Evolutionary conservation across 2,329 filamentous ascomycete genomes (phyloP).

Genomic region (Aspergillus sp.): DNA sequence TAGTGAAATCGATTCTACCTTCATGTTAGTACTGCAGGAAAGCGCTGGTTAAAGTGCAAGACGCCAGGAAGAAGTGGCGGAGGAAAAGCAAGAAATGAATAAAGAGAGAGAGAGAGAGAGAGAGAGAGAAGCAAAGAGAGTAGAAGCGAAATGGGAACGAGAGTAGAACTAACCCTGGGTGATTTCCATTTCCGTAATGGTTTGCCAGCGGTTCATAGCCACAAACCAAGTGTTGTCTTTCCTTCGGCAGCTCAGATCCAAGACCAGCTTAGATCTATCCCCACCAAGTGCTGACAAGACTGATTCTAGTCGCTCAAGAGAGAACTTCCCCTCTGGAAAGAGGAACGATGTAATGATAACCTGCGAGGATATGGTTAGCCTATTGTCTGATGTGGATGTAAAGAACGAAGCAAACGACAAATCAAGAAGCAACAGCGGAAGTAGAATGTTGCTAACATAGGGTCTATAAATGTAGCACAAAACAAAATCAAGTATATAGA

Average conservation of each 20-base stretch:
- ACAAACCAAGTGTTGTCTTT: constrained; percentile 82
- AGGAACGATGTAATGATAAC: constrained; percentile 96
- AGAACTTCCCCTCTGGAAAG: constrained; percentile 82
- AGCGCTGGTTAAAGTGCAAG: too few species aligned
- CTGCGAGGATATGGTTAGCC: constrained; percentile 34
- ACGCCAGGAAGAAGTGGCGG: neutral
- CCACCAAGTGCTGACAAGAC: constrained; percentile 71
- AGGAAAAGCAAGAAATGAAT: neutral
- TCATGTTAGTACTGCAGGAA: constrained; percentile 9
- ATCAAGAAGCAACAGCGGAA: neutral
- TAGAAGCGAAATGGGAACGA: neutral
- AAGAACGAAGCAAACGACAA: constrained; percentile 5
- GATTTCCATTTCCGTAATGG: constrained; percentile 93
- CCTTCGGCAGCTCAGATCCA: constrained; percentile 88
- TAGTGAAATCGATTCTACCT: constrained; percentile 70
- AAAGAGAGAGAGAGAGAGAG: neutral
- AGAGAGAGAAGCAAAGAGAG: neutral
- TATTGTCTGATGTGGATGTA: neutral
- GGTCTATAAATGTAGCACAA: neutral
- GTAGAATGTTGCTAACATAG: neutral
- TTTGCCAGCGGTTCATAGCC: constrained; percentile 99
- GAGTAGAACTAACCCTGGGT: constrained; percentile 64
- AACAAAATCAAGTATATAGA: constrained; percentile 2
- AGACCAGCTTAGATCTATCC: constrained; percentile 79
- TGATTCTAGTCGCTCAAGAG: constrained; percentile 69